Percentiles rank a stretch among this genome's conserved stretches.
These are phyloP conservation scores for Alternaria incomplexa DNA, from an alignment of 2,329 filamentous ascomycete genomes.

Conservation along the genomic window DNA sequence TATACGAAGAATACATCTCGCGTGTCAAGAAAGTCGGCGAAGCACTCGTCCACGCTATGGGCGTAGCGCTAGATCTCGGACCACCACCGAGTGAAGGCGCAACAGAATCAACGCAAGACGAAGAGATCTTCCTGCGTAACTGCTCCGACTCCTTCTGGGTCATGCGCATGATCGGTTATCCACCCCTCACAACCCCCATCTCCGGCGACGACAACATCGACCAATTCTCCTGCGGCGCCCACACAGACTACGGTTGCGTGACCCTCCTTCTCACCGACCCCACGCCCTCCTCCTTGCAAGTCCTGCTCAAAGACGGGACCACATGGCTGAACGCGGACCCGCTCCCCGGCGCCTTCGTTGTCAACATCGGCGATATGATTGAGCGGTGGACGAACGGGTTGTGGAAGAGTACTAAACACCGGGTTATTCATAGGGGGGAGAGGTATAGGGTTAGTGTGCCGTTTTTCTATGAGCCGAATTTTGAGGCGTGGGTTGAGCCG, in stretches of 20 bases:
- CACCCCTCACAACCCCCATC: slow-evolving; percentile 27
- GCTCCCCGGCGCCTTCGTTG: slow-evolving; percentile 53
- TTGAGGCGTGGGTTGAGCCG: slow-evolving; percentile 49
- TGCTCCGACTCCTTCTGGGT: slow-evolving; percentile 49
- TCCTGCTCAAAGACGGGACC: slow-evolving; percentile 48
- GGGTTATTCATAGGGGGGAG: slow-evolving; percentile 52
- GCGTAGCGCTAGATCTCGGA: slow-evolving; percentile 42
- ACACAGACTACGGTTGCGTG: slow-evolving; percentile 56
- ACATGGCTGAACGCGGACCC: slow-evolving; percentile 56
- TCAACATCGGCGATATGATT: slow-evolving; percentile 60
- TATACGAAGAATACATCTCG: slow-evolving; percentile 44
- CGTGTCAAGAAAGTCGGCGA: slow-evolving; percentile 38
- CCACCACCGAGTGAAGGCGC: not conserved
- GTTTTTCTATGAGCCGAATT: slow-evolving; percentile 58
- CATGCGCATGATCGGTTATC: slow-evolving; percentile 51
- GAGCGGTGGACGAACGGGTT: slow-evolving; percentile 54
- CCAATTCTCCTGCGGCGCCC: slow-evolving; percentile 51
- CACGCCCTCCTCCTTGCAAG: slow-evolving; percentile 53
- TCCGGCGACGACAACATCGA: slow-evolving; percentile 13
- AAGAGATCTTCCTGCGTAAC: slow-evolving; percentile 40
- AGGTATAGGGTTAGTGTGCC: slow-evolving; percentile 53
- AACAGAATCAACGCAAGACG: slow-evolving; percentile 22
- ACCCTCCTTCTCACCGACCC: slow-evolving; percentile 55
- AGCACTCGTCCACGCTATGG: slow-evolving; percentile 48
- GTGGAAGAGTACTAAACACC: slow-evolving; percentile 53